Base-by-base conservation (phyloP, 78 protist species). In the Chrysochromulina tobinii region DNA sequence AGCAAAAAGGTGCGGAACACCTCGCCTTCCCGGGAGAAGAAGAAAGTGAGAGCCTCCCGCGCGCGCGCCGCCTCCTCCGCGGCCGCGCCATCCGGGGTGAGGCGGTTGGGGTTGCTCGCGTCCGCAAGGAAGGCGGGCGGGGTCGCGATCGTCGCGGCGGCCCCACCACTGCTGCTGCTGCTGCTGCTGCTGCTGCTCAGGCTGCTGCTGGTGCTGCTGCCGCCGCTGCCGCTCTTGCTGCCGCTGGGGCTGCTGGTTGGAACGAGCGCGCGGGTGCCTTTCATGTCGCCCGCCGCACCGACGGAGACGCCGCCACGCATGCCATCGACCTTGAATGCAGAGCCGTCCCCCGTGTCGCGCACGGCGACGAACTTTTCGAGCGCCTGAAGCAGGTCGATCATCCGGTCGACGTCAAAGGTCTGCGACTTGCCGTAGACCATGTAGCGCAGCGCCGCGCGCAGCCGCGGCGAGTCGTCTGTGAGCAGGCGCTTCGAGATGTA, bases 401-500 rank as follows among this genome's bases (percentile, higher is more conserved):
- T 54, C 18, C 87, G 87, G 64, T 79, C 87, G 50, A 54, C 87
- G 87, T 79, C 87, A 17, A 79, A 79, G 51, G 23, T 8, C n/a
- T 79, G 23, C 23, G 48, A 6, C 64, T 20, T 0, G 87, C 87
- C 87, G 64, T 79, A 79, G 50, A 79, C 87, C 87, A 79, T 79
- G 87, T 79, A 79, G 20, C 64, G n/a, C 51, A 79, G 87, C 21
- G 87, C 87, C 23, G 61, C 57, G 55, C 68, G 66, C 57, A 83
- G 67, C 4, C 68, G 53, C 17, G 88, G 69, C 55, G 69, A n/a
- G 21, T 89, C 86, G 86, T 89, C 91, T 25, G 91, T 89, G 91
- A 89, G 86, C 48, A 89, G 91, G 55, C 86, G 85, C 59, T 38
- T 54, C 48, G 91, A 69, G 86, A 89, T 38, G 91, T 89, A 89